Evolutionary conservation across 768 basidiomycete species (phyloP).

Genomic region (Collybia sp.): DNA sequence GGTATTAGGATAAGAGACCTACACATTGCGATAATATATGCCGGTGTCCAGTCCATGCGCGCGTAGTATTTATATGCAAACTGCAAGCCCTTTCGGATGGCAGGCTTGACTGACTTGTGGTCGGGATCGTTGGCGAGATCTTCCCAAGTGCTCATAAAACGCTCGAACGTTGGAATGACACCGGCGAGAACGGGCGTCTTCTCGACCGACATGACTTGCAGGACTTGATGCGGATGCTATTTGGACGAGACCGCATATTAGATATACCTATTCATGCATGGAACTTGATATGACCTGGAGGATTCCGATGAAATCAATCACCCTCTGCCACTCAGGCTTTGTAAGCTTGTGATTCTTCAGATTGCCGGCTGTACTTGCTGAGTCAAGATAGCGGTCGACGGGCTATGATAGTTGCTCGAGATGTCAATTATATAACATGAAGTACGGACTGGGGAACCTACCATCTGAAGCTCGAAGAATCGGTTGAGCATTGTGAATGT

Average conservation of each 20-base stretch:
- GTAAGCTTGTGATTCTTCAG: too few relatives aligned
- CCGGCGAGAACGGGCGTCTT: conserved; percentile 13
- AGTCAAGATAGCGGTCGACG: too few relatives aligned
- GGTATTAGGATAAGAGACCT: not conserved
- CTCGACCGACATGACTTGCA: conserved; percentile 12
- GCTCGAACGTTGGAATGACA: conserved; percentile 15
- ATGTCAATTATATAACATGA: not conserved
- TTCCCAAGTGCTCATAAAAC: conserved; percentile 13
- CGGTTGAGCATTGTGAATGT: too few relatives aligned
- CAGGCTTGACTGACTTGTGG: conserved; percentile 1
- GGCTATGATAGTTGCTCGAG: too few relatives aligned
- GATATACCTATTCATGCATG: too few relatives aligned
- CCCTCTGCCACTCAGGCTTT: too few relatives aligned
- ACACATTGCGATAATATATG: conserved; percentile 9
- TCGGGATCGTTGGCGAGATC: conserved; percentile 1
- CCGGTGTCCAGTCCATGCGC: conserved; percentile 5
- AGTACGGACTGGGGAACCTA: not conserved
- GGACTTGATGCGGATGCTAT: conserved; percentile 8
- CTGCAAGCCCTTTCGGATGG: conserved; percentile 2
- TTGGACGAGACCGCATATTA: too few relatives aligned
- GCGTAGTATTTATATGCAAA: conserved; percentile 8
- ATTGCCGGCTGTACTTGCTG: too few relatives aligned
- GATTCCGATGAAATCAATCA: too few relatives aligned
- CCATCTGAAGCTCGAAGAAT: too few relatives aligned
- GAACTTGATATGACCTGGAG: too few relatives aligned